Conservation (phyloP, 345 rosid genomes). For the Moricandia moricandioides region DNA sequence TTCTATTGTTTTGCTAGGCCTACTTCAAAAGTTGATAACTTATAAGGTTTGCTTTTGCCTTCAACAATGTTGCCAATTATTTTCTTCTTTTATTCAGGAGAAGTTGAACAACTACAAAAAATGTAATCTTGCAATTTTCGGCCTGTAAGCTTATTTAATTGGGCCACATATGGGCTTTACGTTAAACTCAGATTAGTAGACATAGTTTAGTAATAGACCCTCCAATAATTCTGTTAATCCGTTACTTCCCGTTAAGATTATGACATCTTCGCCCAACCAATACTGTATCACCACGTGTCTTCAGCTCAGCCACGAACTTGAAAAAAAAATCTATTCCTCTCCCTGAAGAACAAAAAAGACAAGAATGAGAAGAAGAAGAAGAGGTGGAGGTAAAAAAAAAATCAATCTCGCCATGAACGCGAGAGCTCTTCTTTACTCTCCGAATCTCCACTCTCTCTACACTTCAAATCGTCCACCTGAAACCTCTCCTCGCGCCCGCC, state of each 20-base stretch:
- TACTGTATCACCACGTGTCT: slow-evolving; percentile 50
- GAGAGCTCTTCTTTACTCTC: slow-evolving; percentile 54
- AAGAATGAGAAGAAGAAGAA: background rate
- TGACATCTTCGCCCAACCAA: slow-evolving; percentile 4
- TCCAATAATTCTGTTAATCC: slow-evolving; percentile 28
- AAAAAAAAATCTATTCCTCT: slow-evolving; percentile 22
- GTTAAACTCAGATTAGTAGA: background rate
- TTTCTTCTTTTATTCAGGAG: background rate
- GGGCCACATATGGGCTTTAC: slow-evolving; percentile 22
- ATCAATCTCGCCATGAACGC: slow-evolving; percentile 51
- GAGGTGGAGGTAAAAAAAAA: slow-evolving; percentile 21
- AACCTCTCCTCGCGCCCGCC: slow-evolving; percentile 15
- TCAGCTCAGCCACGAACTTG: slow-evolving; percentile 43
- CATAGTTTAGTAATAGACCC: background rate
- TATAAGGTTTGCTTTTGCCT: background rate
- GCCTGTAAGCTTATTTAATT: background rate
- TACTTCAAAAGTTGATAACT: background rate
- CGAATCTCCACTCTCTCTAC: slow-evolving; percentile 42
- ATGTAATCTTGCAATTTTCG: background rate
- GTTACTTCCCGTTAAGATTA: slow-evolving; percentile 39
- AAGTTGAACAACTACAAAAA: background rate
- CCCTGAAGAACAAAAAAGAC: slow-evolving; percentile 3
- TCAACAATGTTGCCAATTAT: background rate
- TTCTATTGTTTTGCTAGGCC: background rate
- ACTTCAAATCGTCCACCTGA: slow-evolving; percentile 38